Conservation (phyloP, 2,329 filamentous ascomycete species). For the Hirsutella thompsonii region DNA sequence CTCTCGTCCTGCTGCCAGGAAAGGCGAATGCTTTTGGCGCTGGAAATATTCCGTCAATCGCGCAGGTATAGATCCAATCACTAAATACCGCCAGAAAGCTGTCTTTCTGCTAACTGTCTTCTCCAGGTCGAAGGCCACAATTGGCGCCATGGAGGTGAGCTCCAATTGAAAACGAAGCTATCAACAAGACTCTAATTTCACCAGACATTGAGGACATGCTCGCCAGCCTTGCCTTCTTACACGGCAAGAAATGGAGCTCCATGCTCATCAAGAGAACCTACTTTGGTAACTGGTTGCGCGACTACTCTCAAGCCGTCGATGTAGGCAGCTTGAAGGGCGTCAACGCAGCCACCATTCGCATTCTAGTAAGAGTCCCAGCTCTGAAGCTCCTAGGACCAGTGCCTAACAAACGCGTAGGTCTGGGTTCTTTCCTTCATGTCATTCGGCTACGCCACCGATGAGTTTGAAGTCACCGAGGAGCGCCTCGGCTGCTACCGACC, state of each 20-base stretch:
- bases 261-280: conserved; percentile 68
- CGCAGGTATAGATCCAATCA: conserved; percentile 21
- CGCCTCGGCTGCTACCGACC: conserved; percentile 70
- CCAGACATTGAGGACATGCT: conserved; percentile 71
- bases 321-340: conserved; percentile 69
- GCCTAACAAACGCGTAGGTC: conserved; percentile 28
- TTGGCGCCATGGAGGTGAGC: conserved; percentile 53
- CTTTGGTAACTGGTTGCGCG: conserved; percentile 78
- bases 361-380: conserved; percentile 36
- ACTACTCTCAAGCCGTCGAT: conserved; percentile 76
- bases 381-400: not conserved
- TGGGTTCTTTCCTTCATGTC: conserved; percentile 74
- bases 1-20: conserved; percentile 44
- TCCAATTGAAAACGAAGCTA: not conserved
- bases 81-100: too few relatives aligned
- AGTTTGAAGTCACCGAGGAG: conserved; percentile 74
- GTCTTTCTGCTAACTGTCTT: not conserved
- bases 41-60: conserved; percentile 57
- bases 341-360: conserved; percentile 64
- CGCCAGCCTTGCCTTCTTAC: conserved; percentile 61
- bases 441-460: conserved; percentile 74
- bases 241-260: conserved; percentile 75
- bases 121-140: conserved; percentile 54
- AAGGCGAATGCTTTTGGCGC: conserved; percentile 52
- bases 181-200: conserved; percentile 1